Conservation (phyloP, 1,284 basidiomycete species). For the Fomes fomentarius region DNA sequence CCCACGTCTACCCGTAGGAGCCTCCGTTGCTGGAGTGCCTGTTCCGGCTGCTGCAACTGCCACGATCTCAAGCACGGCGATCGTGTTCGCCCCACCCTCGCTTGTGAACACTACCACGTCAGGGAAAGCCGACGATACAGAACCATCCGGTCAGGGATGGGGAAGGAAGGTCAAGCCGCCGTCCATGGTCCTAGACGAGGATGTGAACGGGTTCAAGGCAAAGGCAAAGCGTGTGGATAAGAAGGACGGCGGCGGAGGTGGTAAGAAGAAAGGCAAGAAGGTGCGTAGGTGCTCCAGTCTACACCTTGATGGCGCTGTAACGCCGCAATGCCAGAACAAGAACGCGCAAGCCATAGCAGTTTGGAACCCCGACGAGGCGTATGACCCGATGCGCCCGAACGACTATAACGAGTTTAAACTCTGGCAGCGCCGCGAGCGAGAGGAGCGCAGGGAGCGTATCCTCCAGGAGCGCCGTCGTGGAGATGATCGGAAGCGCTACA, state of each 20-base stretch:
- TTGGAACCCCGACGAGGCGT: conserved; percentile 80
- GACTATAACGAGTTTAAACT: conserved; percentile 86
- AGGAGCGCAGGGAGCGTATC: conserved; percentile 63
- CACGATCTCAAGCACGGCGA: conserved; percentile 66
- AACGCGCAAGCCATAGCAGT: conserved; percentile 49
- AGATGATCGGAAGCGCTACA: conserved; percentile 61
- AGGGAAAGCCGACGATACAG: conserved; percentile 26
- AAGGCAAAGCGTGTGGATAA: conserved; percentile 54
- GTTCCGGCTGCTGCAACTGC: conserved; percentile 25
- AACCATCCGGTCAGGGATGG: conserved; percentile 56
- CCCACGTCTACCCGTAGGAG: conserved; percentile 64
- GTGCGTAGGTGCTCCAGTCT: conserved; percentile 47
- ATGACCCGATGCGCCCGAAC: conserved; percentile 82
- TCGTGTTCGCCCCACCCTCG: conserved; percentile 72
- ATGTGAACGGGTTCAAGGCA: conserved; percentile 81
- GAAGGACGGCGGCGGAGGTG: conserved; percentile 42
- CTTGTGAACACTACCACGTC: conserved; percentile 47
- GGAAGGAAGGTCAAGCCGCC: conserved; percentile 88
- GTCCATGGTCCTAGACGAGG: conserved; percentile 84
- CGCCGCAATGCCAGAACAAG: conserved; percentile 53
- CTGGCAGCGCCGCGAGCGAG: conserved; percentile 74
- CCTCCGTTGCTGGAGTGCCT: conserved; percentile 46
- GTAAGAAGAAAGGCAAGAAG: conserved; percentile 63
- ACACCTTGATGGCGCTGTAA: background rate
- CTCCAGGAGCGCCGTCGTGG: conserved; percentile 58